phyloP scores from a whole-genome alignment of 371 early-diverging fungal species.

The Blakeslea trispora region DNA sequence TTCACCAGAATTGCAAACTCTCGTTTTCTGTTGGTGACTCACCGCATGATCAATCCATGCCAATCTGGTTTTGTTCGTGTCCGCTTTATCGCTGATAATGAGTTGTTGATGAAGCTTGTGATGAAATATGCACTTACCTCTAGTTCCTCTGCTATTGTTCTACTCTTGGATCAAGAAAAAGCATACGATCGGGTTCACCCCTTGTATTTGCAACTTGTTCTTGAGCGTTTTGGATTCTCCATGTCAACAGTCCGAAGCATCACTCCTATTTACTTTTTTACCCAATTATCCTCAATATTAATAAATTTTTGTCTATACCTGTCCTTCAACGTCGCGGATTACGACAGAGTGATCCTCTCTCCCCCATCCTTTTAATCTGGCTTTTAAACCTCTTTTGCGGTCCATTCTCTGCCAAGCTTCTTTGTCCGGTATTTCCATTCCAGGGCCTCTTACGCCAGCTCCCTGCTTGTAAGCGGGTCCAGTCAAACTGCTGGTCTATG shows the following conservation, averaged over 20 bases:
- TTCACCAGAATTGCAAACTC: slow-evolving; percentile 24
- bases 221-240: slow-evolving; percentile 15
- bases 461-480: too few species aligned
- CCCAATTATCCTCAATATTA: slow-evolving; percentile 12
- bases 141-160: not conserved
- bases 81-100: slow-evolving; percentile 21
- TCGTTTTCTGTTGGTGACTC: not conserved
- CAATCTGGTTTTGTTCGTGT: too few species aligned
- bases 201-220: too few species aligned
- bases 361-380: slow-evolving; percentile 16
- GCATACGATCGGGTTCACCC: too few species aligned
- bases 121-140: slow-evolving; percentile 13
- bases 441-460: too few species aligned
- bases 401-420: not conserved
- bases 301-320: slow-evolving; percentile 17
- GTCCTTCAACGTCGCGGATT: slow-evolving; percentile 12
- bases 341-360: too few species aligned
- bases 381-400: slow-evolving; percentile 14
- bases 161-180: too few species aligned
- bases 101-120: not conserved
- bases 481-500: slow-evolving; percentile 19
- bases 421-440: not conserved
- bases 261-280: slow-evolving; percentile 3
- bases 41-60: slow-evolving; percentile 1
- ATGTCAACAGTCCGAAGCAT: slow-evolving; percentile 3